Base-by-base conservation (phyloP, 1,139 yeast species). In the Lodderomyces margitis region DNA sequence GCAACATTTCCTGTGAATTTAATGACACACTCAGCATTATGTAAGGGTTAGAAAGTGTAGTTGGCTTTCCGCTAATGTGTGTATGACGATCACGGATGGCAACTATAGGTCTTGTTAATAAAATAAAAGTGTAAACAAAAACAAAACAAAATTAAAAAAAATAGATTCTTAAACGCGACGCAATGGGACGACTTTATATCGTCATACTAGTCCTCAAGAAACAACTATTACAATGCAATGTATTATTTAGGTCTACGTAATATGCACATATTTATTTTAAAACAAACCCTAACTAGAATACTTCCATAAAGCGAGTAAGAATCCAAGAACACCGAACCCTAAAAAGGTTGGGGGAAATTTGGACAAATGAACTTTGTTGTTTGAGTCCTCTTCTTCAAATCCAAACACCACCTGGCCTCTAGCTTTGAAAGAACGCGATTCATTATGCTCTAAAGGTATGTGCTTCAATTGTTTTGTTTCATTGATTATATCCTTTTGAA, bases 321-420 rank as follows among this genome's bases (percentile, higher is more conserved):
- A 7, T 6, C 32, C 19, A 15, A 19, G 15, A 3, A 28, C 7
- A 28, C 32, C 19, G 11, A 28, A 5, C 9, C 32, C 32, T n/a
- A 28, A 15, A 3, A 28, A 11, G 15, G 32, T 28, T 4, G 32
- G 16, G 19, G 32, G 16, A 4, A 19, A 11, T 15, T 15, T 28
- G 10, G 32, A 15, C 32, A 28, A 28, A 15, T 28, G 32, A 14
- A 28, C 4, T 14, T 28, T 14, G 25, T 5, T 23, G 5, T 14
- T 15, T 3, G 32, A 28, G 4, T 28, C 32, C 17, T 15, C 36
- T n/a, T 21, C 21, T 20, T 48, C 49, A 50, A 45, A 37, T 39
- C 56, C 23, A 42, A 43, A 42, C 41, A 48, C 36, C 39, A 49
- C 25, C 7, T 36, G 36, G 4, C 41, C 44, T 31, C 34, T 40